Evolutionary conservation across 2,329 filamentous ascomycete genomes (phyloP).

Genomic region (Stagonosporopsis vannaccii): DNA sequence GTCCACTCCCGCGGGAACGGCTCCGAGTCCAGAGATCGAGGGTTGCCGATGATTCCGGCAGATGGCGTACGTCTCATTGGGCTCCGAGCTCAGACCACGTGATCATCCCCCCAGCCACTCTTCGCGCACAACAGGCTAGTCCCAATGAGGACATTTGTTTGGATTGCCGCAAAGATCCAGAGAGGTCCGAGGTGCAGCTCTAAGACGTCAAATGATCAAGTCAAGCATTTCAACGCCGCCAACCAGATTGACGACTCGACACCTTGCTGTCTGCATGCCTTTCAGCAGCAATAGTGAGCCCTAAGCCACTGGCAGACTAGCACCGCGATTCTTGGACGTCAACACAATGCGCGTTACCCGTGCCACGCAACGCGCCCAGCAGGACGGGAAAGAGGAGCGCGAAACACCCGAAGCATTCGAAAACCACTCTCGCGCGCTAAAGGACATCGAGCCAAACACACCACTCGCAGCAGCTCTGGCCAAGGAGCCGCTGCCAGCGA

Average conservation of each 20-base stretch:
- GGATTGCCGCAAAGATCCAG: not conserved
- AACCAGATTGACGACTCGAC: slow-evolving; percentile 15
- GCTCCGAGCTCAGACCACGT: slow-evolving; percentile 9
- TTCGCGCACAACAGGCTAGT: slow-evolving; percentile 4
- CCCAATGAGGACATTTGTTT: slow-evolving; percentile 15
- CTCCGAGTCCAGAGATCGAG: slow-evolving; percentile 3
- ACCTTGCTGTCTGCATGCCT: slow-evolving; percentile 25
- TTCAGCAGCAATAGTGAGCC: slow-evolving; percentile 17
- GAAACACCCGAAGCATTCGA: slow-evolving; percentile 40
- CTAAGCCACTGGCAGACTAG: not conserved
- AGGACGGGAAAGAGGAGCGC: slow-evolving; percentile 47
- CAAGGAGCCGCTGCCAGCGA: slow-evolving; percentile 28
- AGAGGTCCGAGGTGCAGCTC: slow-evolving; percentile 9
- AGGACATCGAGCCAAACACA: slow-evolving; percentile 51
- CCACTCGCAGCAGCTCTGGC: slow-evolving; percentile 27
- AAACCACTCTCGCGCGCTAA: slow-evolving; percentile 43
- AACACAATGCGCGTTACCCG: slow-evolving; percentile 54
- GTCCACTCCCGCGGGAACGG: slow-evolving; percentile 4
- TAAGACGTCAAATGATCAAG: slow-evolving; percentile 4
- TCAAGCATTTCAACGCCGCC: not conserved
- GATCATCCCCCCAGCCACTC: slow-evolving; percentile 3
- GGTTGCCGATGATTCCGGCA: slow-evolving; percentile 9
- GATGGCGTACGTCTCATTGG: slow-evolving; percentile 2
- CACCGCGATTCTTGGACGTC: slow-evolving; percentile 1
- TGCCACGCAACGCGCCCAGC: slow-evolving; percentile 52